Conservation (phyloP, 1,284 basidiomycete genomes). For the Ceratobasidium sp. region DNA sequence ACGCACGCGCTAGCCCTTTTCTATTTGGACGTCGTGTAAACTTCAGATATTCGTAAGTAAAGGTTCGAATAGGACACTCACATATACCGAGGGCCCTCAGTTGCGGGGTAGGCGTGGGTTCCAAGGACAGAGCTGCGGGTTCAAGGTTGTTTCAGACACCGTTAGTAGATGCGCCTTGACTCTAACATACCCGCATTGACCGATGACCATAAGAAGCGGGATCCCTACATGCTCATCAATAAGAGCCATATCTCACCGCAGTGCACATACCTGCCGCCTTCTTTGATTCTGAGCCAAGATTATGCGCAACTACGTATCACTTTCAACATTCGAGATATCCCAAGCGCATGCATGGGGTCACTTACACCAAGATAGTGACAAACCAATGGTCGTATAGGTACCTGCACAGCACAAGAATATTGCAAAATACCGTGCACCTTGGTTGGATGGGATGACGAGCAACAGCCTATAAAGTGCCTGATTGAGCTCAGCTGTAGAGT, state of each 20-base stretch:
- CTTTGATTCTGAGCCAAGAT: constrained; percentile 38
- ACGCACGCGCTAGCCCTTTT: constrained; percentile 34
- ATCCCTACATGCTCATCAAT: constrained; percentile 3
- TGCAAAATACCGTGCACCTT: constrained; percentile 70
- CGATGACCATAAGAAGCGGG: constrained; percentile 27
- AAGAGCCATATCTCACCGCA: neutral
- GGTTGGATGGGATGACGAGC: constrained; percentile 59
- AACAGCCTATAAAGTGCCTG: constrained; percentile 60
- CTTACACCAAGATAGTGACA: constrained; percentile 79
- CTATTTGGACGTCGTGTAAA: neutral
- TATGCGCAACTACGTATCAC: constrained; percentile 20
- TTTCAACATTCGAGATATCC: neutral
- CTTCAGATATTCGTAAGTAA: neutral
- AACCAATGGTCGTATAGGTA: constrained; percentile 72
- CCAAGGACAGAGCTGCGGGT: constrained; percentile 28
- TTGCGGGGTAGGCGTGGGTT: constrained; percentile 17
- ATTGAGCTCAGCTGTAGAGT: neutral
- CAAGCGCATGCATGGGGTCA: constrained; percentile 37
- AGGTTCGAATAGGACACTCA: neutral
- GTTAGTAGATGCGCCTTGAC: neutral
- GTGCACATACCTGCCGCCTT: constrained; percentile 28
- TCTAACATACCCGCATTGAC: constrained; percentile 25
- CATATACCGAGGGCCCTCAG: constrained; percentile 31
- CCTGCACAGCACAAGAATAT: constrained; percentile 75
- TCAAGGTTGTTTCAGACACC: neutral